Evolutionary conservation across 1,284 basidiomycete genomes (phyloP).

Genomic region (Filobasidium uniguttulatum): DNA sequence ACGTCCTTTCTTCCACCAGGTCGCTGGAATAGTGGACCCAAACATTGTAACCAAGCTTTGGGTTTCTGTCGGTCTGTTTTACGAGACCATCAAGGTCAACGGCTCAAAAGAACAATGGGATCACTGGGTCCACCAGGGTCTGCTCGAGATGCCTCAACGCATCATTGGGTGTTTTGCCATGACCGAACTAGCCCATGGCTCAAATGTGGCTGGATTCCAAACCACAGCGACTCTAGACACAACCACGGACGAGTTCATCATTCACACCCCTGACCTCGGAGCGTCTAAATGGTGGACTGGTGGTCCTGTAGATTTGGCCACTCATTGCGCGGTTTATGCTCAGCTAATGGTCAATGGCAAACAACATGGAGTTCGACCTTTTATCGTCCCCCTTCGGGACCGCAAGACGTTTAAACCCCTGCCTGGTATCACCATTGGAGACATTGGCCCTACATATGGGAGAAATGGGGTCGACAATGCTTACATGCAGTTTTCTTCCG

Average conservation of each 20-base stretch:
- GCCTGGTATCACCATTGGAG: slow-evolving; percentile 45
- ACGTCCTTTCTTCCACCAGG: too few relatives aligned
- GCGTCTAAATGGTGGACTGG: slow-evolving; percentile 47
- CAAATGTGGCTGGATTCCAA: slow-evolving; percentile 46
- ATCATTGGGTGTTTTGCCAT: slow-evolving; percentile 47
- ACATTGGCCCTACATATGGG: slow-evolving; percentile 49
- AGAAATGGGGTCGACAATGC: slow-evolving; percentile 45
- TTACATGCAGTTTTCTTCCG: slow-evolving; percentile 44
- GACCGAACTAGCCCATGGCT: slow-evolving; percentile 41
- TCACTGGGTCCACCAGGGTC: slow-evolving; percentile 45
- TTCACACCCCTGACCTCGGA: slow-evolving; percentile 43
- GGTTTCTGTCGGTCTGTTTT: slow-evolving; percentile 44
- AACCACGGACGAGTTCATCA: slow-evolving; percentile 43
- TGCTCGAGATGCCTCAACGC: slow-evolving; percentile 41
- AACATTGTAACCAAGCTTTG: slow-evolving; percentile 45
- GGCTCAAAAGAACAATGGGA: slow-evolving; percentile 36
- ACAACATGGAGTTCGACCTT: slow-evolving; percentile 45
- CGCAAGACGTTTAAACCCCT: slow-evolving; percentile 39
- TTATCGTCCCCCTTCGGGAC: slow-evolving; percentile 44
- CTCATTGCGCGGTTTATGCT: slow-evolving; percentile 46
- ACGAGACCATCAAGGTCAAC: slow-evolving; percentile 36
- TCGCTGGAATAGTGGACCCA: too few relatives aligned
- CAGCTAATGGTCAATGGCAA: slow-evolving; percentile 44
- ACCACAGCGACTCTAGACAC: slow-evolving; percentile 46
- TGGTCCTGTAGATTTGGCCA: slow-evolving; percentile 44